phyloP scores from a whole-genome alignment of 1,284 basidiomycete genomes.

The Cutaneotrichosporon spelunceum region DNA sequence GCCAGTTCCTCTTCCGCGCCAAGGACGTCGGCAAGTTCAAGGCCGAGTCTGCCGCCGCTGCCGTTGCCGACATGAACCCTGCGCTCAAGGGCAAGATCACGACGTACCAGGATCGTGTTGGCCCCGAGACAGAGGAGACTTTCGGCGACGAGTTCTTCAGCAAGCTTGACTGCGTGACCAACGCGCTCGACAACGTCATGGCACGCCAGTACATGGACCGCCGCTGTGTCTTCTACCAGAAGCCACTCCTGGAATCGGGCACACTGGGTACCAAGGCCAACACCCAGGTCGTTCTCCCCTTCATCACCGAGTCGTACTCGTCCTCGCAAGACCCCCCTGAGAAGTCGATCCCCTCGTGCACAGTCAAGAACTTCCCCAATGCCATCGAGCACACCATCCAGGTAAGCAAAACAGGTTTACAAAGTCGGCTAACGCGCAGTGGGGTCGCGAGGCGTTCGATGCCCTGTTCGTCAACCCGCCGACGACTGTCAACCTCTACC shows the following conservation, averaged over 20 bases:
- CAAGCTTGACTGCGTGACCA: constrained; percentile 91
- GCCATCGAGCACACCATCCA: constrained; percentile 99
- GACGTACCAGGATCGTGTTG: constrained; percentile 91
- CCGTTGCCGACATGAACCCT: constrained; percentile 95
- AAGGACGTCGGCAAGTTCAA: constrained; percentile 99
- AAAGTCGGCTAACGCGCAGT: constrained; percentile 56
- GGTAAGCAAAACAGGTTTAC: constrained; percentile 53
- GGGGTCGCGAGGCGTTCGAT: constrained; percentile 93
- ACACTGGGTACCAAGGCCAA: constrained; percentile 99
- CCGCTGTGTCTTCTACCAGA: constrained; percentile 95
- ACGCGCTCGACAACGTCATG: constrained; percentile 96
- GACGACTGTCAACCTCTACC: constrained; percentile 92
- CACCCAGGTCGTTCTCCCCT: constrained; percentile 91
- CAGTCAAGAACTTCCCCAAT: constrained; percentile 99
- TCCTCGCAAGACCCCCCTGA: constrained; percentile 99
- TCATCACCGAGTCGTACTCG: constrained; percentile 95
- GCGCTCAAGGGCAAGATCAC: constrained; percentile 83
- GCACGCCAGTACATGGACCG: constrained; percentile 99
- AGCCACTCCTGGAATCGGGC: constrained; percentile 94
- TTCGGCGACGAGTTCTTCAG: constrained; percentile 90
- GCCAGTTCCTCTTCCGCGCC: constrained; percentile 96
- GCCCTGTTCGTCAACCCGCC: constrained; percentile 90
- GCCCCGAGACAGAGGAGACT: constrained; percentile 84
- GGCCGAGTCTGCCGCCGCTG: constrained; percentile 87
- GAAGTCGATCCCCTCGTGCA: constrained; percentile 96